Evolutionary conservation across 306 rosid species (phyloP), one percentile per base, ranked within the genome.

Genomic region (Canavalia gladiata): DNA sequence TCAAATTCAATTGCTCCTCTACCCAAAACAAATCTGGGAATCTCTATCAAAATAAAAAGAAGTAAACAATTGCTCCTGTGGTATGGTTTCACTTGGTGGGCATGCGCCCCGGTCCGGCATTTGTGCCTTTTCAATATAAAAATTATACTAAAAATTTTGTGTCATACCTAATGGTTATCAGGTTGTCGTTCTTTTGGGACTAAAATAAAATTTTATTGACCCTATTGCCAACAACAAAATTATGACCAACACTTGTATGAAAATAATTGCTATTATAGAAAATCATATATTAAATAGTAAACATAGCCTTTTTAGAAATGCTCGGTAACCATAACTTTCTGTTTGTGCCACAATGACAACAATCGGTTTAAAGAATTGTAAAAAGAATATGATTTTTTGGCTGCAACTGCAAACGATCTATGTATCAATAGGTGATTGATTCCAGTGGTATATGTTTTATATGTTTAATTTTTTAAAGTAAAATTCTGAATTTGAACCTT

Each of bases 1-100:
- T 75, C 72, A 59, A 75, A 45, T 13, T 75, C 33, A 42, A 58
- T 75, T 7, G 11, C 57, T 46, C 4, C 46, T 62, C 68, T 62
- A 6, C 68, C 68, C 9, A 34, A 59, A 31, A 59, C 66, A 59
- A 30, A 41, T 59, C 41, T 7, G 42, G 45, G 68, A 34, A 34
- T 33, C 68, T 37, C 6, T 34, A 62, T 7, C 12, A 18, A 41
- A 66, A 66, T 18, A 18, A 18, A 18, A 18, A 18, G 25, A 3
- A 12, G 39, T 35, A 35, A 37, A n/a, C 31, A 64, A 37, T 64
- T 64, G 31, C 12, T n/a, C 43, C 13, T 62, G 11, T 2, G 5
- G 12, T 3, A 34, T 42, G 34, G 35, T 25, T 42, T 42, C 33
- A 39, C 39, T 68, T 68, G 37, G 55, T 25, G 39, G 39, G 55